Evolutionary conservation across 225 moss, liverwort and hornwort species (phyloP).

Genomic region (Physcomitrium patens): DNA sequence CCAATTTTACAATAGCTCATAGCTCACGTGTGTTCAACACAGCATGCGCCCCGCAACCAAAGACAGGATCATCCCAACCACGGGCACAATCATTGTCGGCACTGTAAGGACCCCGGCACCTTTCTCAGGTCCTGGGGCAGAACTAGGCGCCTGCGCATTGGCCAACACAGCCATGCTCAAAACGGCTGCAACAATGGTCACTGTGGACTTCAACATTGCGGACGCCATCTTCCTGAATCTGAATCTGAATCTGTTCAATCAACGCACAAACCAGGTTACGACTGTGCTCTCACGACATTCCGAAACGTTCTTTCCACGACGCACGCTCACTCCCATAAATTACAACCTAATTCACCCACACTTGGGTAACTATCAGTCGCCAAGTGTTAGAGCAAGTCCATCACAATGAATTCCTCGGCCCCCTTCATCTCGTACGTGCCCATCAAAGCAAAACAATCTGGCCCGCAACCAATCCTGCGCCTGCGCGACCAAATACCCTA

Average conservation of each 20-base stretch:
- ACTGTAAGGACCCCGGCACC: background rate
- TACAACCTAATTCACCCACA: no score
- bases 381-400: no score
- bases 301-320: no score
- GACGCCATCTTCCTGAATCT: conserved; percentile 27
- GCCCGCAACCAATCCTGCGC: no score
- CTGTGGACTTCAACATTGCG: conserved; percentile 5
- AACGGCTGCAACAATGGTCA: conserved; percentile 13
- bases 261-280: background rate
- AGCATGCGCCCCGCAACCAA: conserved; percentile 17
- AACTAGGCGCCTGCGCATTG: conserved; percentile 13
- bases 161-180: conserved; percentile 16
- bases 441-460: no score
- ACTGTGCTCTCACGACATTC: background rate
- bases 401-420: no score
- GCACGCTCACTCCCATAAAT: no score
- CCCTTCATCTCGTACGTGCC: no score
- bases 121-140: background rate
- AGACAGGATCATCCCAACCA: conserved; percentile 16
- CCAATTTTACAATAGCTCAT: background rate
- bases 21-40: background rate
- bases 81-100: conserved; percentile 13
- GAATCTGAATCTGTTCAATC: background rate
- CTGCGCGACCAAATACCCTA: no score
- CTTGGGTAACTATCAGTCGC: no score